Evolutionary conservation across 257 asterid species (phyloP), one percentile per base, ranked within the genome.

Genomic region (Capsicum pubescens): DNA sequence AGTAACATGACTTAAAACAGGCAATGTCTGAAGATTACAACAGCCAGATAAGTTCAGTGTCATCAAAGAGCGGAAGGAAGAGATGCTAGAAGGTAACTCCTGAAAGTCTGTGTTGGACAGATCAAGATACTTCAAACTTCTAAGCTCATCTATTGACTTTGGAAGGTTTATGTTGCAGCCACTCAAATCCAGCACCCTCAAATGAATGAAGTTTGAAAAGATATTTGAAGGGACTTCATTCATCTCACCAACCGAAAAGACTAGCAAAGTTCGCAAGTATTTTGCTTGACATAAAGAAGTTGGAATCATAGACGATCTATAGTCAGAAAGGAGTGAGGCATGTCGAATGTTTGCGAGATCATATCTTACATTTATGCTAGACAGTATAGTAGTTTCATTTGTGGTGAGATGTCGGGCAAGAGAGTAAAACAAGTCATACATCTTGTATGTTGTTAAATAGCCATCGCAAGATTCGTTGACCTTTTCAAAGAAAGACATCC

Each of bases 41-140:
- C 90, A 88, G 46, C 85, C 81, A 4, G 66, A 70, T 78, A 88
- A 61, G 69, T 84, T 86, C 71, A 88, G 84, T 16, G 82, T 66
- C 85, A 84, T 63, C 81, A 88, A 74, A 59, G 59, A 81, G 84
- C 3, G 7, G 26, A 88, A 56, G 59, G 32, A 36, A 61, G 83
- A 84, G 81, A 88, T 84, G n/a, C 42, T 50, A 1, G 10, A 42
- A 21, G 90, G 87, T 21, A 86, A 81, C 19, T 68, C 32, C 35
- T 71, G 77, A 67, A 89, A 57, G 15, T 57, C 61, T 42, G 61
- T 57, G 61, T 57, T 57, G 61, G 19, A 13, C 19, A 87, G 81
- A 48, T 87, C 90, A 54, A 87, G 83, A 71, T 72, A 83, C 80
- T 39, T 87, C 63, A 87, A 56, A 32, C 66, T 3, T 71, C 46